Conservation (phyloP, 2,329 filamentous ascomycete species). For the Zasmidium angulare region DNA sequence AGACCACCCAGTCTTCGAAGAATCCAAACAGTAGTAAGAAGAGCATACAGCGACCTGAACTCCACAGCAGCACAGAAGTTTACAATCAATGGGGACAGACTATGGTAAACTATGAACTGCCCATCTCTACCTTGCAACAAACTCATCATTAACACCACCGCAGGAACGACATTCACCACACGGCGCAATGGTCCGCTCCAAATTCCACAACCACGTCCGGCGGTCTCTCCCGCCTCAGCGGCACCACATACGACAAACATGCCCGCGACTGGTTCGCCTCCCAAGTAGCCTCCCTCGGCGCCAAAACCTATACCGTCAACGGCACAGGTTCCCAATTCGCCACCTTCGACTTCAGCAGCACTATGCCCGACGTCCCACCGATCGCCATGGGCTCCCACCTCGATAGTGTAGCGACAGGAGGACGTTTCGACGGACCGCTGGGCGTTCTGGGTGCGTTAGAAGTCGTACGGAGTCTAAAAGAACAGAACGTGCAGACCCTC, state of each 20-base stretch:
- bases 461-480: slow-evolving; percentile 30
- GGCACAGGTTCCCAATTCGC: slow-evolving; percentile 30
- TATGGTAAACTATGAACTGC: slow-evolving; percentile 17
- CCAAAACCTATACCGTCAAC: slow-evolving; percentile 28
- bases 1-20: no score
- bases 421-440: slow-evolving; percentile 22
- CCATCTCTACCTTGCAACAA: neutral
- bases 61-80: slow-evolving; percentile 6
- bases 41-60: slow-evolving; percentile 7
- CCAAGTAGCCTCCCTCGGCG: slow-evolving; percentile 24
- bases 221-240: slow-evolving; percentile 19
- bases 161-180: slow-evolving; percentile 18
- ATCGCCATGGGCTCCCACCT: slow-evolving; percentile 31
- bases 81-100: slow-evolving; percentile 14
- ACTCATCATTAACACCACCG: neutral
- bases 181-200: slow-evolving; percentile 22
- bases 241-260: slow-evolving; percentile 24
- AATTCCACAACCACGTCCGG: slow-evolving; percentile 14
- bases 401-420: slow-evolving; percentile 22
- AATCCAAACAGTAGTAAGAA: neutral
- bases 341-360: slow-evolving; percentile 16
- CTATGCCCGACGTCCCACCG: slow-evolving; percentile 23
- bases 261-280: slow-evolving; percentile 32
- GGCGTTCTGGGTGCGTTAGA: slow-evolving; percentile 23
- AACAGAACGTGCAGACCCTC: slow-evolving; percentile 30